Evolutionary conservation across 2,329 filamentous ascomycete species (phyloP), one percentile per base, ranked within the genome.

Genomic region (Penicillium sp.): DNA sequence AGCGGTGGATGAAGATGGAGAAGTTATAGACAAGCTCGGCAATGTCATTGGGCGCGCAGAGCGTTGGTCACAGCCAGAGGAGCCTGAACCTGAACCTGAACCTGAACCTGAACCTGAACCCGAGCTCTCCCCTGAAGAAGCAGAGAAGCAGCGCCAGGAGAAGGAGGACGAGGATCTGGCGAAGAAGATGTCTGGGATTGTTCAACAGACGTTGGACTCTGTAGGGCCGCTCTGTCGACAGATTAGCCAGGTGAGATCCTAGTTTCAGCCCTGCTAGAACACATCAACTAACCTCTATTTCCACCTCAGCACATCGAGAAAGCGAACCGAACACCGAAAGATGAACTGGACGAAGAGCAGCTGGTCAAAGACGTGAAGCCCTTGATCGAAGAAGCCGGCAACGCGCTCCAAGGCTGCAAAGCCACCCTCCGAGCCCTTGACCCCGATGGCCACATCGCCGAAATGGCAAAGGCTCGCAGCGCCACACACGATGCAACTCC

Each of bases 331-430:
- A 91, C 90, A 35, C 90, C 91, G 48, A 90, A 92, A 77, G 91
- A 96, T 6, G 92, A 97, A 69, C 88, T 94, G 23, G 92, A 97
- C 72, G 93, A 97, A 75, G 92, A 97, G 71, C 86, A 91, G 69
- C 87, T 97, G 4, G 92, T 97, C 71, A 88, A 91, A 74, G 86
- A 93, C 62, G 92, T 97, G 70, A 91, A 90, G 78, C 93, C 93
- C 0, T 84, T 97, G 11, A 92, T 97, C 72, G 92, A 97, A 76
- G 91, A 97, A 76, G 93, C 89, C 51, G 86, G 88, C 57, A 88
- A 88, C 67, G 92, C 96, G 73, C 85, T 97, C n/a, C 89, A 90
- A 69, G 93, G 97, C 77, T 89, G 90, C 77, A 95, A 97, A 73
- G 92, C 92, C 58, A 84, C 90, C 8, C 91, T 97, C 69, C 91